phyloP scores from a whole-genome alignment of 768 basidiomycete genomes.

The Boletus reticulatus region DNA sequence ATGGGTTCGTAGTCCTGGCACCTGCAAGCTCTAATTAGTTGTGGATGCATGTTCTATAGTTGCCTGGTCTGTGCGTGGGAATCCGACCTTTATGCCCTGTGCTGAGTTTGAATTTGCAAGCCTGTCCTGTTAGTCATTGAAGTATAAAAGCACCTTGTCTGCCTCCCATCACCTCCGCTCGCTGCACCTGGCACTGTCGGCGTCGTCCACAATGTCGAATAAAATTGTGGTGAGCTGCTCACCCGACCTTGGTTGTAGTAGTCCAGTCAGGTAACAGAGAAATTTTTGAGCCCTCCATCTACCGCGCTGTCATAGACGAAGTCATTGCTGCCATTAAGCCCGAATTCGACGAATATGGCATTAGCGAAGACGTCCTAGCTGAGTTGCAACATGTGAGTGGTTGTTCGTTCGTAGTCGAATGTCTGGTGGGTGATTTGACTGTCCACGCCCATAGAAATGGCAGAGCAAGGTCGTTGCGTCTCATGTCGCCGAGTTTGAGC shows the following conservation, averaged over 20 bases:
- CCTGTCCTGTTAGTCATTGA: slow-evolving; percentile 36
- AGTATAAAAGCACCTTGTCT: slow-evolving; percentile 39
- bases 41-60: too few relatives aligned
- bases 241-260: slow-evolving; percentile 58
- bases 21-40: too few relatives aligned
- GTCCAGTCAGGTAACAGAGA: slow-evolving; percentile 50
- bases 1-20: too few relatives aligned
- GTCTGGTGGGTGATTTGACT: slow-evolving; percentile 9
- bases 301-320: slow-evolving; percentile 95
- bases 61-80: slow-evolving; percentile 49
- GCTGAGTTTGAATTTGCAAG: slow-evolving; percentile 45
- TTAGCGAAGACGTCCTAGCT: slow-evolving; percentile 85
- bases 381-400: slow-evolving; percentile 83
- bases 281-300: slow-evolving; percentile 79
- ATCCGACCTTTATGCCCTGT: slow-evolving; percentile 17
- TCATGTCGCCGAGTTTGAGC: slow-evolving; percentile 91
- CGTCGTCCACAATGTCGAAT: slow-evolving; percentile 75
- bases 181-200: slow-evolving; percentile 28
- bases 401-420: slow-evolving; percentile 10
- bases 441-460: slow-evolving; percentile 72
- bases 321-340: slow-evolving; percentile 83
- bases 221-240: slow-evolving; percentile 96
- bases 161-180: slow-evolving; percentile 33
- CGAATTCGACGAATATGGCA: slow-evolving; percentile 97
- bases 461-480: slow-evolving; percentile 92